A percentile compares a stretch with the other conserved stretches of the same genome.
Conservation (phyloP, 345 rosid species). For the Eucalyptus lansdowneana region DNA sequence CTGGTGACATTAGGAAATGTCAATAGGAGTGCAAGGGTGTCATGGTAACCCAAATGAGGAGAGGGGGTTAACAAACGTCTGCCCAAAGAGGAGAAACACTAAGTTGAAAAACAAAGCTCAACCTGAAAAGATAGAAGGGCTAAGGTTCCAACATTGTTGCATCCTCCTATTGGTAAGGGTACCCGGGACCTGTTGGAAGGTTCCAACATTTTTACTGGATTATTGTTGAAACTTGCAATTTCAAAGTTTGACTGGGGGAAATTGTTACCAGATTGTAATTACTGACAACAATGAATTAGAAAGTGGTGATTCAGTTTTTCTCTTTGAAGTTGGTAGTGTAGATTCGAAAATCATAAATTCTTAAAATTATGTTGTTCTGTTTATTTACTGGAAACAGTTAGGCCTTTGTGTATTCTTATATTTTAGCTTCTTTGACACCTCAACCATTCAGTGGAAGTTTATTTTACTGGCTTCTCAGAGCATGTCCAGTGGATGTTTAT, state of each 20-base stretch:
- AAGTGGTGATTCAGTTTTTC: not conserved
- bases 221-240: not conserved
- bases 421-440: not conserved
- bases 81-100: too few relatives aligned
- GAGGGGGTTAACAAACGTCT: too few relatives aligned
- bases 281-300: not conserved
- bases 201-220: not conserved
- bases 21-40: too few relatives aligned
- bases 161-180: too few relatives aligned
- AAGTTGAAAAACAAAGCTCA: too few relatives aligned
- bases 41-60: too few relatives aligned
- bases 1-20: too few relatives aligned
- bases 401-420: not conserved
- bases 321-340: not conserved
- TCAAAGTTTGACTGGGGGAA: not conserved
- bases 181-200: too few relatives aligned
- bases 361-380: not conserved
- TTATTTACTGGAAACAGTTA: not conserved
- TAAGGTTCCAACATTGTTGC: too few relatives aligned
- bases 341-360: not conserved
- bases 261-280: not conserved
- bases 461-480: not conserved
- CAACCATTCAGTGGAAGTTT: not conserved
- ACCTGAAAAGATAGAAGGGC: too few relatives aligned
- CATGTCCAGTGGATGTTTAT: not conserved